Conservation (phyloP, 805 yeast genomes). For the Debaryomyces hansenii region DNA sequence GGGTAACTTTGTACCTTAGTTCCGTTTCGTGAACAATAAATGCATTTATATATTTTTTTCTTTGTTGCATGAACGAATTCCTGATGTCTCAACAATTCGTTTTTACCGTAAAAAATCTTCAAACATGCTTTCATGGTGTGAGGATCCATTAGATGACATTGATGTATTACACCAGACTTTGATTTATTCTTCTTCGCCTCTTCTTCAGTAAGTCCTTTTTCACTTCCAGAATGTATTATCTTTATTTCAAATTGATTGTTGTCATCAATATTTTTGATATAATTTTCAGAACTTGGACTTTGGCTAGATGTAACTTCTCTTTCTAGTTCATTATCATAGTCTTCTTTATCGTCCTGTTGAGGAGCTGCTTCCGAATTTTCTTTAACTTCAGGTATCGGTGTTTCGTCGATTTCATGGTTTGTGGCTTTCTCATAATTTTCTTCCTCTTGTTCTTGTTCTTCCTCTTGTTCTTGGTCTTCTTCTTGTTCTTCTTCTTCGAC, state of each 20-base stretch:
- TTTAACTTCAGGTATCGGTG: neutral
- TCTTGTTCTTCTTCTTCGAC: constrained; percentile 5
- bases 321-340: neutral
- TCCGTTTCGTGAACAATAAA: constrained; percentile 36
- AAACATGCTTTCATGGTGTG: constrained; percentile 29
- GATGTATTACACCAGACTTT: constrained; percentile 35
- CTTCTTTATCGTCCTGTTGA: neutral
- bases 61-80: constrained; percentile 48
- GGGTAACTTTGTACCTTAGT: constrained; percentile 42
- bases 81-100: constrained; percentile 43
- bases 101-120: constrained; percentile 44
- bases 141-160: constrained; percentile 41
- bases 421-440: neutral
- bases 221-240: neutral
- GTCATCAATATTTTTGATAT: neutral
- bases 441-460: neutral
- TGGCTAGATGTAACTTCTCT: neutral
- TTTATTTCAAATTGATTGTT: neutral
- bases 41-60: constrained; percentile 41
- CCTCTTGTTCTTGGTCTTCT: constrained; percentile 3
- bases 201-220: neutral
- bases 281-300: neutral
- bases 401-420: neutral
- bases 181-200: constrained; percentile 15
- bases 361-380: neutral